A percentile compares a stretch with the other conserved stretches of the same genome.
These are phyloP conservation scores for Paraleonurus japonicus DNA, from an alignment of 257 asterid genomes.

Conservation along the genomic window DNA sequence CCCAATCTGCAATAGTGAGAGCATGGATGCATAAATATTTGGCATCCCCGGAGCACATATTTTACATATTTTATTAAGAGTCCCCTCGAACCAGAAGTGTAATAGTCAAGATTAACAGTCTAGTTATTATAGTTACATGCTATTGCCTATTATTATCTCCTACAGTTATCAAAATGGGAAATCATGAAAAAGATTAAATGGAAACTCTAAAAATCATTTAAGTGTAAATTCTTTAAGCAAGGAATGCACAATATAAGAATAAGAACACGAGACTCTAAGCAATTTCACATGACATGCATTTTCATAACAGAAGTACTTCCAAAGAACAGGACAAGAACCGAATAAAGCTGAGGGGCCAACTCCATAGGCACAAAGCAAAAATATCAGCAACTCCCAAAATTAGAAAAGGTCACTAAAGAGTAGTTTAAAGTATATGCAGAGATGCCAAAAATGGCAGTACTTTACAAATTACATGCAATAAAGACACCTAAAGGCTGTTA, in stretches of 20 bases:
- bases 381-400: slow-evolving; percentile 22
- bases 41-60: not conserved
- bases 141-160: not conserved
- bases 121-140: slow-evolving; percentile 2
- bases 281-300: slow-evolving; percentile 4
- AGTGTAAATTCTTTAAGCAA: slow-evolving; percentile 1
- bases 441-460: slow-evolving; percentile 39
- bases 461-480: slow-evolving; percentile 44
- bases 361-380: slow-evolving; percentile 20
- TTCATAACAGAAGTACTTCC: not conserved
- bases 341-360: slow-evolving; percentile 12
- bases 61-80: not conserved
- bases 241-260: not conserved
- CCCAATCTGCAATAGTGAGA: not conserved
- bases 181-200: not conserved
- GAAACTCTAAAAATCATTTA: not conserved
- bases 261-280: not conserved
- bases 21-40: not conserved
- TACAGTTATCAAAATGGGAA: not conserved
- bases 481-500: slow-evolving; percentile 32
- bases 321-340: not conserved
- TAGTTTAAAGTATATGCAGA: slow-evolving; percentile 37
- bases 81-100: not conserved
- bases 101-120: not conserved
- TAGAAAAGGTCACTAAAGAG: slow-evolving; percentile 23